Percentiles rank a stretch among this genome's conserved stretches.
Evolutionary conservation across 2,329 filamentous ascomycete genomes (phyloP).

Genomic region (Chaetomium sp.): DNA sequence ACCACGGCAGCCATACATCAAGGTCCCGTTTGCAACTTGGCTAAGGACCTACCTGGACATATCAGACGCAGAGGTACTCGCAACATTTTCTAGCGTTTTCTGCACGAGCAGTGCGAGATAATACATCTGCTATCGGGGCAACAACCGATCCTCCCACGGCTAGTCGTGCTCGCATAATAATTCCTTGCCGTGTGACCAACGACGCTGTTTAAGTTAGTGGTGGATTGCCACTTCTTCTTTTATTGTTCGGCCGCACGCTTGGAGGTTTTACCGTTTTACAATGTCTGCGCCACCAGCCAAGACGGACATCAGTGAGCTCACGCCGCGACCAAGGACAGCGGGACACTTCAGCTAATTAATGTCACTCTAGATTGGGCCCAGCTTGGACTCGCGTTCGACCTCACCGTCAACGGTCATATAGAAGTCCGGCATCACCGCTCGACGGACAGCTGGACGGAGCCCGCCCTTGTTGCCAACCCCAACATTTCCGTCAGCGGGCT

Average conservation of each 20-base stretch:
- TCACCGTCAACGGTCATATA: constrained; percentile 82
- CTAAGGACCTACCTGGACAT: not conserved
- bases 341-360: not conserved
- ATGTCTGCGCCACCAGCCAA: constrained; percentile 1
- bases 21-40: not conserved
- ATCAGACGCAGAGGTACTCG: not conserved
- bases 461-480: constrained; percentile 74
- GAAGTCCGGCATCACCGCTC: constrained; percentile 74
- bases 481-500: constrained; percentile 89
- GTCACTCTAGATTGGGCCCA: not conserved
- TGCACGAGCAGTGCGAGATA: not conserved
- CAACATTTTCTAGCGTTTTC: not conserved
- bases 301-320: not conserved
- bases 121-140: not conserved
- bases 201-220: not conserved
- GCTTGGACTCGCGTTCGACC: not conserved
- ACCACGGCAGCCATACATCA: not conserved
- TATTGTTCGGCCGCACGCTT: not conserved
- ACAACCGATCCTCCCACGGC: not conserved
- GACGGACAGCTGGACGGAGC: constrained; percentile 70
- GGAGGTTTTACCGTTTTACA: not conserved
- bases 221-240: not conserved
- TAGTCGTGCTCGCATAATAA: not conserved
- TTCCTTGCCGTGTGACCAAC: not conserved
- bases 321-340: not conserved